Base-by-base conservation (phyloP, 106 monocot genomes). In the Xerophyta viscosa region DNA sequence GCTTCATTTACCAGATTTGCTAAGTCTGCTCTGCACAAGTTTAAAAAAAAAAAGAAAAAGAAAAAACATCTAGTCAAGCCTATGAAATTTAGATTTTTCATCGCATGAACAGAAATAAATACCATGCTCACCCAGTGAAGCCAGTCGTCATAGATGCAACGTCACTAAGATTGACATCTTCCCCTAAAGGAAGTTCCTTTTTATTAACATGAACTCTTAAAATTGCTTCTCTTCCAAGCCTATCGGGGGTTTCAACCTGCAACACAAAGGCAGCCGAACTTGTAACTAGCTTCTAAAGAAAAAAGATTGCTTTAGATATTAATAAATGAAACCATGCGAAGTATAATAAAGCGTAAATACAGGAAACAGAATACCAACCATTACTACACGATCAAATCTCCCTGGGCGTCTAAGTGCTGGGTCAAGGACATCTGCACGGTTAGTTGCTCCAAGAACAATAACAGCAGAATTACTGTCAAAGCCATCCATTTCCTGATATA, bases 1-100 rank as follows among this genome's bases (percentile, higher is more conserved):
- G 96, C 96, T 66, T 98, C 96, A 74, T 98, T 98, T 53, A 98
- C 96, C 65, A 98, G 67, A 79, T 98, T 98, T 63, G 89, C 96
- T 48, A 98, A 65, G 72, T 98, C 96, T 77, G 96, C 96, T 59
- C 96, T 98, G 96, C 64, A 87, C 20, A 65, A 50, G 23, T 33
- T 62, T 49, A 39, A 48, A 65, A 71, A 12, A 27, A 58, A 44
- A 51, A 72, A 31, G 41, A 56, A 48, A 27, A 30, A 41, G 26
- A 19, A 30, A 36, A 71, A n/a, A 6, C 25, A 49, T 55, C 39
- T 15, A 37, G 26, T 66, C 56, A 71, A 66, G 70, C 25, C 30
- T 24, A 59, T 27, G 11, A 25, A 50, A 61, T 50, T 61, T 23
- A 43, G 24, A 62, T 50, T 57, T 25, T n/a, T n/a, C 33, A 10